Base-by-base conservation (phyloP, 768 basidiomycete species). In the Psilocybe subaeruginosa region DNA sequence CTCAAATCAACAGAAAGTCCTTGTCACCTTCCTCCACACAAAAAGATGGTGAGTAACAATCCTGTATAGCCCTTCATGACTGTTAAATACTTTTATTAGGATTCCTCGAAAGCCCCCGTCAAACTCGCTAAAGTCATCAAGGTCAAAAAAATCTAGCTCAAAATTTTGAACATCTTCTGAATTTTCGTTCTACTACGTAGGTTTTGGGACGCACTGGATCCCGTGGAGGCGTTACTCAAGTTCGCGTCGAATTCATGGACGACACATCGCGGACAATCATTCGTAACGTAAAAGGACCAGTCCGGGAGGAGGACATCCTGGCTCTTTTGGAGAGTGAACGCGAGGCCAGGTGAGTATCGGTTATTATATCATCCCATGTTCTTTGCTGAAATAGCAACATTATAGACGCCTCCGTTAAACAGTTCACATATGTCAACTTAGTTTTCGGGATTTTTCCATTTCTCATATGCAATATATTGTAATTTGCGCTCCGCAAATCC, bases 161-260 rank as follows among this genome's bases (percentile, higher is more conserved):
- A 41, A 14, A 53, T 14, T 51, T 14, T 35, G 35, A 12, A 41
- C 4, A 2, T 41, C 48, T 17, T 30, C 64, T 59, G 45, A 70
- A 48, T 50, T 64, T 64, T 54, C 57, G 29, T 59, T 35, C 45
- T 58, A 35, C 33, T 55, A 58, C 45, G 14, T 66, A 97, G 95
- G 94, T 99, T 76, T 90, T 99, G 72, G 97, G 97, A 73, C 90
- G 97, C 72, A 99, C 97, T 74, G 97, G 97, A 64, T 98, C 96
- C 70, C 93, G 97, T 75, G 97, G 97, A 80, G 97, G 97, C 82
- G 95, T 99, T 72, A 98, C 95, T 63, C 96, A 98, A 83, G 96
- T 98, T 79, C 94, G 97, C 68, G 97, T 99, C 68, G 97, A 99
- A 76, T 97, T 99, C 83, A 90, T 99, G 91, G 97, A 99, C 76